phyloP scores from a whole-genome alignment of 1,139 yeast species.

The Lodderomyces parapsilosis region DNA sequence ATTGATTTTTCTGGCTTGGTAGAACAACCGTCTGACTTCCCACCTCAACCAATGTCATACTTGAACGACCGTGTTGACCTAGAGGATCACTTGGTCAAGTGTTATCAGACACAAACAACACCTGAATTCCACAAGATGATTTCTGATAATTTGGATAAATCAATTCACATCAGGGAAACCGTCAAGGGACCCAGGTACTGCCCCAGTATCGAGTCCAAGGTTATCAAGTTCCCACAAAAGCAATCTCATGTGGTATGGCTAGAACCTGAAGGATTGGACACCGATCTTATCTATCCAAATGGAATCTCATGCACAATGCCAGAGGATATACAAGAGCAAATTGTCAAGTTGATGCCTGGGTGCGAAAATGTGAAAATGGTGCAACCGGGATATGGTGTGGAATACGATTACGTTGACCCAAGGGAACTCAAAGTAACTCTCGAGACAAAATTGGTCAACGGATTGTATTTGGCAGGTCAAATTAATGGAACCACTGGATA shows the following conservation, averaged over 20 bases:
- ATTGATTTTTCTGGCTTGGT: constrained; percentile 63
- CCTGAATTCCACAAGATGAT: constrained; percentile 70
- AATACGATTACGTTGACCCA: constrained; percentile 95
- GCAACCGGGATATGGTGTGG: constrained; percentile 98
- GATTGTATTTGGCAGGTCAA: constrained; percentile 91
- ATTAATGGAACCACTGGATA: constrained; percentile 99
- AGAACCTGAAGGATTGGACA: constrained; percentile 92
- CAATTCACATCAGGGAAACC: constrained; percentile 89
- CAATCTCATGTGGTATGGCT: constrained; percentile 83
- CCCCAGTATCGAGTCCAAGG: constrained; percentile 92
- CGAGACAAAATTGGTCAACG: constrained; percentile 78
- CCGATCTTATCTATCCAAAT: constrained; percentile 87
- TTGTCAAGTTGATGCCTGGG: constrained; percentile 81
- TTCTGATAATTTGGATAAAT: constrained; percentile 67
- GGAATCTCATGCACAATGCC: constrained; percentile 98
- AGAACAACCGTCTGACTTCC: constrained; percentile 75
- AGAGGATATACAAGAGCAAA: constrained; percentile 76
- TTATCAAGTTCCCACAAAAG: constrained; percentile 77
- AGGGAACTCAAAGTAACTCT: constrained; percentile 75
- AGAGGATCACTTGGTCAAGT: constrained; percentile 56
- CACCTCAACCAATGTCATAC: constrained; percentile 88
- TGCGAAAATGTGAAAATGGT: constrained; percentile 82
- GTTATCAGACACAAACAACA: constrained; percentile 81
- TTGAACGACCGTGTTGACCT: constrained; percentile 67
- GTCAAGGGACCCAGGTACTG: constrained; percentile 97